Conservation (phyloP, 2,329 filamentous ascomycete genomes). For the Cephalotrichum gorgonifer region DNA sequence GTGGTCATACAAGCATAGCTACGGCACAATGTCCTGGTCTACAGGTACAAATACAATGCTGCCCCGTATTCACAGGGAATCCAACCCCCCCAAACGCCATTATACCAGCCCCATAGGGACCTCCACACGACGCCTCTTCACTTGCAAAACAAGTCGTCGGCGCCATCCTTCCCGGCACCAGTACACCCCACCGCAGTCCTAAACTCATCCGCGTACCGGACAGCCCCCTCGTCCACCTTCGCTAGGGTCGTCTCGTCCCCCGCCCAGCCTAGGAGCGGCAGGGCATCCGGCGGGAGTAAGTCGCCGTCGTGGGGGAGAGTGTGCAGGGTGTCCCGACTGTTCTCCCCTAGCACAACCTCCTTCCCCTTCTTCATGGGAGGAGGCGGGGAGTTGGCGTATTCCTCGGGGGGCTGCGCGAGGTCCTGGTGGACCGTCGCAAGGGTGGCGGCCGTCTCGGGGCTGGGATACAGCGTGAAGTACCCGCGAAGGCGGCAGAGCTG, state of each 20-base stretch:
- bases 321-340: conserved; percentile 31
- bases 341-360: conserved; percentile 18
- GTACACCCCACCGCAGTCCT: conserved; percentile 56
- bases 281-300: conserved; percentile 30
- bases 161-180: conserved; percentile 8
- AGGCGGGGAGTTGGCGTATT: conserved; percentile 30
- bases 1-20: too few species aligned
- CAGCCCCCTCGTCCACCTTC: conserved; percentile 31
- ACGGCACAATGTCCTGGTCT: too few species aligned
- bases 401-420: conserved; percentile 63
- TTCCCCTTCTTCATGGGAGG: conserved; percentile 9
- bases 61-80: too few species aligned
- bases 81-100: background rate
- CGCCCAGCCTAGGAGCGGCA: conserved; percentile 56
- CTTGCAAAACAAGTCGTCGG: background rate
- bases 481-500: conserved; percentile 67
- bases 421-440: conserved; percentile 72
- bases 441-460: conserved; percentile 37
- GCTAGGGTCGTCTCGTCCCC: conserved; percentile 35
- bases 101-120: background rate
- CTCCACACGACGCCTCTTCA: background rate
- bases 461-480: conserved; percentile 73
- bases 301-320: conserved; percentile 32
- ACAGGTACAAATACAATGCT: too few species aligned
- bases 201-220: conserved; percentile 48